Evolutionary conservation across 2,329 filamentous ascomycete species (phyloP).

Genomic region (Xylariaceae sp.): DNA sequence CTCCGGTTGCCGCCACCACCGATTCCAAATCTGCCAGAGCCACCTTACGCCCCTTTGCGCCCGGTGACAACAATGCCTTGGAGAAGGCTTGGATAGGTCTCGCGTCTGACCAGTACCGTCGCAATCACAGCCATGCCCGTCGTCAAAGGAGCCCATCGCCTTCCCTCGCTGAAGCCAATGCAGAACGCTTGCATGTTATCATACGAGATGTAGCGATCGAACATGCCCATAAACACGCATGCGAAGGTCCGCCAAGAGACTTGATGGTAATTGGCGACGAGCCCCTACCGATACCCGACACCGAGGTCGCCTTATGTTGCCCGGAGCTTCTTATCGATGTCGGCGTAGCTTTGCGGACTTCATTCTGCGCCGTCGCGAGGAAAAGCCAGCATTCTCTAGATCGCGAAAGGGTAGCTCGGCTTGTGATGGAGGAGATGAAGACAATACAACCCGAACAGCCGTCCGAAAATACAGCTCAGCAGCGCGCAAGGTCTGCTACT

Average conservation of each 20-base stretch:
- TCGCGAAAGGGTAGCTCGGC: conserved; percentile 40
- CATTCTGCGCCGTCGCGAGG: conserved; percentile 47
- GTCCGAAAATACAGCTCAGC: conserved; percentile 5
- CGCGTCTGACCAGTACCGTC: conserved; percentile 41
- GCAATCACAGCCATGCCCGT: conserved; percentile 40
- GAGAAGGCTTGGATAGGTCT: conserved; percentile 73
- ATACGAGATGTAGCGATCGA: conserved; percentile 39
- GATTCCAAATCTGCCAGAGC: conserved; percentile 51
- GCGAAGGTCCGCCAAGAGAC: conserved; percentile 30
- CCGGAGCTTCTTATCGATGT: conserved; percentile 43
- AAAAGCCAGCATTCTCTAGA: conserved; percentile 35
- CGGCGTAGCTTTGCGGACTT: conserved; percentile 40
- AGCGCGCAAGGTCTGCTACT: conserved; percentile 13
- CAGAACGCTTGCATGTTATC: conserved; percentile 33
- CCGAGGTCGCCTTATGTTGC: conserved; percentile 41
- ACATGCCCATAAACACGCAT: conserved; percentile 44
- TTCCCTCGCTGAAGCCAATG: conserved; percentile 29
- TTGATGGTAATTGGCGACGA: conserved; percentile 24
- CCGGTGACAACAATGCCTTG: conserved; percentile 72
- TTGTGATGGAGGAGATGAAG: conserved; percentile 37
- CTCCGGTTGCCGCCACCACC: conserved; percentile 45
- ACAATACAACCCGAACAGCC: conserved; percentile 6
- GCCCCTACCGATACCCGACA: conserved; percentile 21
- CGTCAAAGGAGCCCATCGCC: conserved; percentile 29
- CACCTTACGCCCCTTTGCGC: conserved; percentile 72